Percentiles rank a stretch among this genome's conserved stretches.
phyloP scores from a whole-genome alignment of 225 moss, liverwort and hornwort species.

The Climacium dendroides region DNA sequence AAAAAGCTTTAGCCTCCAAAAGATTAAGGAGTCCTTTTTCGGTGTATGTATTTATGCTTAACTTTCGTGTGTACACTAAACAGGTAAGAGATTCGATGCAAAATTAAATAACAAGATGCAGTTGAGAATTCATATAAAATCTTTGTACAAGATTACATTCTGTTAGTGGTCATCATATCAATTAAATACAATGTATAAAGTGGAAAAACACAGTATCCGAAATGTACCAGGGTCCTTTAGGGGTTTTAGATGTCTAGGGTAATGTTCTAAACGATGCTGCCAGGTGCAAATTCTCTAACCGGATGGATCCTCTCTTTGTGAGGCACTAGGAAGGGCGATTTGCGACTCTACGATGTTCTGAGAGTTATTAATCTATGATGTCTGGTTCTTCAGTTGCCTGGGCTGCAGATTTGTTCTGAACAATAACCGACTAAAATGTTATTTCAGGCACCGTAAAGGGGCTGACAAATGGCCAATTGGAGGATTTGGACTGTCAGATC shows the following conservation, averaged over 20 bases:
- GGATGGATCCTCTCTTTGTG: neutral
- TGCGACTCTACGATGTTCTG: neutral
- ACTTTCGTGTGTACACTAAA: neutral
- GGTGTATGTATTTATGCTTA: neutral
- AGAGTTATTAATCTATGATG: neutral
- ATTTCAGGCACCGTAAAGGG: slow-evolving; percentile 84
- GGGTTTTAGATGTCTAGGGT: neutral
- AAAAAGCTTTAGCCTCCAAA: neutral
- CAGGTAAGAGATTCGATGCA: neutral
- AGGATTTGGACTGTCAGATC: slow-evolving; percentile 80
- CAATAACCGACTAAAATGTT: neutral
- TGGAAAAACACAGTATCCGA: neutral
- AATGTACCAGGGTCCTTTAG: neutral
- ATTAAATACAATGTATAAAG: neutral
- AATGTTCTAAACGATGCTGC: neutral
- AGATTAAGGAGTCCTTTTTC: neutral
- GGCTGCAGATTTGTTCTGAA: neutral
- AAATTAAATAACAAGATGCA: neutral
- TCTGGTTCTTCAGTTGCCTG: neutral
- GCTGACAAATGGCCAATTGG: slow-evolving; percentile 75
- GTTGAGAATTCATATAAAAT: neutral
- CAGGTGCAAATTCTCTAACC: neutral
- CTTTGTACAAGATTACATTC: neutral
- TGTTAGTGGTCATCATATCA: neutral
- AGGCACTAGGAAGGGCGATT: neutral